phyloP scores from a whole-genome alignment of 2,329 filamentous ascomycete genomes.

The Venturia aucupariae region DNA sequence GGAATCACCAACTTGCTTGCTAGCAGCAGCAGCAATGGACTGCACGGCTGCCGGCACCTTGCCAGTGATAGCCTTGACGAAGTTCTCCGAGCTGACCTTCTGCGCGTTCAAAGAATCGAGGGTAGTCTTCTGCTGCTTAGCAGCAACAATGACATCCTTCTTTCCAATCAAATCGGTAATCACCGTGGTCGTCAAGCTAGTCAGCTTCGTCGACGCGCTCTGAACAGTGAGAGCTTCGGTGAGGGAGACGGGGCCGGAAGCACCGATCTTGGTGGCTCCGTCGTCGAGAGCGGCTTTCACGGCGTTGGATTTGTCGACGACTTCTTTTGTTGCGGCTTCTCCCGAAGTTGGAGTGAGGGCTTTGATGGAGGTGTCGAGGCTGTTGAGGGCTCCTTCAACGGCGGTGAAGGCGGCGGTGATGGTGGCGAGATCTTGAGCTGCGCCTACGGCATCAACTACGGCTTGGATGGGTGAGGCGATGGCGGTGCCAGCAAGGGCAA shows the following conservation, averaged over 20 bases:
- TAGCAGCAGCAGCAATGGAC: not conserved
- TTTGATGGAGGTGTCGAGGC: conserved; percentile 10
- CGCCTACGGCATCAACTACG: conserved; percentile 1
- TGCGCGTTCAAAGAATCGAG: not conserved
- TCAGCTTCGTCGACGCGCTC: not conserved
- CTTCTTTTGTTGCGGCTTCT: not conserved
- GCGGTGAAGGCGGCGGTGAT: conserved; percentile 4
- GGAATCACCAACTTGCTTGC: not conserved
- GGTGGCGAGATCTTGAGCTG: not conserved
- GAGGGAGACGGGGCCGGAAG: not conserved
- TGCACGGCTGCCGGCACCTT: conserved; percentile 8
- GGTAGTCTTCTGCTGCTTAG: not conserved
- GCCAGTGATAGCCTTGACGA: conserved; percentile 7
- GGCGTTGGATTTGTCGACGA: conserved; percentile 8
- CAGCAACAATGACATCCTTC: conserved; percentile 7
- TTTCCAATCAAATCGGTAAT: conserved; percentile 10
- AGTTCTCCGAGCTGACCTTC: not conserved
- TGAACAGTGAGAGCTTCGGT: conserved; percentile 3
- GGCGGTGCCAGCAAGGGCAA: conserved; percentile 8
- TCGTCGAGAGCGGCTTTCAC: conserved; percentile 6
- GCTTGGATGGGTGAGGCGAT: conserved; percentile 1
- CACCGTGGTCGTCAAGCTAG: not conserved
- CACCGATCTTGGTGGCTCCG: not conserved
- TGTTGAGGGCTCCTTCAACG: not conserved
- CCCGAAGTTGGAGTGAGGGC: not conserved